These are phyloP conservation scores for Alternaria burnsii DNA, from an alignment of 2,329 filamentous ascomycete genomes.

Conservation along the genomic window DNA sequence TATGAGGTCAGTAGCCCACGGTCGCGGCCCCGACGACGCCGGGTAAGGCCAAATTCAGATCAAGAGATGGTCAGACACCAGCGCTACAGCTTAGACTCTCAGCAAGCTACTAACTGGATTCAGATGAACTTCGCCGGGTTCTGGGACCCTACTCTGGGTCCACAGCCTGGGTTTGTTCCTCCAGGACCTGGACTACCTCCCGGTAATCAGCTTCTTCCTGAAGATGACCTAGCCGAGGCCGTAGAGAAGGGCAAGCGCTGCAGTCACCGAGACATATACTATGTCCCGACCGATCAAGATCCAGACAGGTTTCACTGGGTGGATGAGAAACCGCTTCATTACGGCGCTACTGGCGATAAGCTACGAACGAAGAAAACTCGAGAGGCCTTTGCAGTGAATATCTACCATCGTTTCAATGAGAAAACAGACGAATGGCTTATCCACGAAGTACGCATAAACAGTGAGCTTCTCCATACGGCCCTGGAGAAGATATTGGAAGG, in stretches of 20 bases:
- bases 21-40: neutral
- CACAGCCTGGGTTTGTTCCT: neutral
- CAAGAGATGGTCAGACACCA: neutral
- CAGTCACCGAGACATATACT: slow-evolving; percentile 16
- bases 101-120: neutral
- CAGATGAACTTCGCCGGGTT: neutral
- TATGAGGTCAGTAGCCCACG: neutral
- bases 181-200: neutral
- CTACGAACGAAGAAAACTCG: slow-evolving; percentile 23
- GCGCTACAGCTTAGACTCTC: neutral
- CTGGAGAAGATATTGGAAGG: slow-evolving; percentile 63
- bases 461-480: slow-evolving; percentile 64
- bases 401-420: slow-evolving; percentile 16
- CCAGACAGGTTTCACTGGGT: slow-evolving; percentile 15
- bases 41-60: neutral
- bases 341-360: slow-evolving; percentile 6
- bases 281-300: slow-evolving; percentile 6
- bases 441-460: slow-evolving; percentile 58
- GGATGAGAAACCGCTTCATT: slow-evolving; percentile 11
- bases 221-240: slow-evolving; percentile 17
- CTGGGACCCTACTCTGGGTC: neutral
- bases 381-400: slow-evolving; percentile 22
- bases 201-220: neutral
- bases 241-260: slow-evolving; percentile 22
- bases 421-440: slow-evolving; percentile 13